Conservation (phyloP, 306 rosid species). For the Cicer yamashitae region DNA sequence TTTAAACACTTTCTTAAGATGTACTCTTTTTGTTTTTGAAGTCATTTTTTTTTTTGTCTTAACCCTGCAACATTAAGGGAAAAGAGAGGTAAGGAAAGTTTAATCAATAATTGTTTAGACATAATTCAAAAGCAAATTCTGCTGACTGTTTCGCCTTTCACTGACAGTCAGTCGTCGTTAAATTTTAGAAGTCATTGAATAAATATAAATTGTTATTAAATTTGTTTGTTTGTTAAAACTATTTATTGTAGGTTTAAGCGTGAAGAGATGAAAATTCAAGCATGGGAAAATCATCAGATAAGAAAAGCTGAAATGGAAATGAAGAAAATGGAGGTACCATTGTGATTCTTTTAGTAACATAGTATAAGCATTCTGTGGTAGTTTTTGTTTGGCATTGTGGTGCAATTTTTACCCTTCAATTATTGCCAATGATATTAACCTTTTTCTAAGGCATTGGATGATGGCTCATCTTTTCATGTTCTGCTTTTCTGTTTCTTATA, state of each 20-base stretch:
- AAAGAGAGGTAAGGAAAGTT: too few relatives aligned
- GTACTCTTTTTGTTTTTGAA: constrained; percentile 18
- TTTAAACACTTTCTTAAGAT: background rate
- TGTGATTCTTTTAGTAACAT: background rate
- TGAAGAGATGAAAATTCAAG: constrained; percentile 95
- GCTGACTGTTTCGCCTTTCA: too few relatives aligned
- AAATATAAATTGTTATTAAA: constrained; percentile 1
- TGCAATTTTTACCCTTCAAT: background rate
- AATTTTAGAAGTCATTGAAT: background rate
- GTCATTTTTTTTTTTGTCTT: too few relatives aligned
- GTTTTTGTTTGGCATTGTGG: constrained; percentile 32
- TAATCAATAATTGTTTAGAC: too few relatives aligned
- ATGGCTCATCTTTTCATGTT: constrained; percentile 52
- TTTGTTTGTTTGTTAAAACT: constrained; percentile 27
- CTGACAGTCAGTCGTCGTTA: too few relatives aligned
- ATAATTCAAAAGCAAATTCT: too few relatives aligned
- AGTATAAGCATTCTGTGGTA: background rate
- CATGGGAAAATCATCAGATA: constrained; percentile 93
- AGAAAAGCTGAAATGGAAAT: constrained; percentile 95
- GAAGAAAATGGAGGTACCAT: constrained; percentile 92
- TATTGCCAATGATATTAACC: constrained; percentile 36
- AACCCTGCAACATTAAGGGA: too few relatives aligned
- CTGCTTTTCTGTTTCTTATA: constrained; percentile 10
- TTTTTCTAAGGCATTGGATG: constrained; percentile 16
- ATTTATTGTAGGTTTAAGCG: constrained; percentile 73